Evolutionary conservation across 257 asterid genomes (phyloP), one percentile per base, ranked within the genome.

Genomic region (Jacaranda mimosifolia): DNA sequence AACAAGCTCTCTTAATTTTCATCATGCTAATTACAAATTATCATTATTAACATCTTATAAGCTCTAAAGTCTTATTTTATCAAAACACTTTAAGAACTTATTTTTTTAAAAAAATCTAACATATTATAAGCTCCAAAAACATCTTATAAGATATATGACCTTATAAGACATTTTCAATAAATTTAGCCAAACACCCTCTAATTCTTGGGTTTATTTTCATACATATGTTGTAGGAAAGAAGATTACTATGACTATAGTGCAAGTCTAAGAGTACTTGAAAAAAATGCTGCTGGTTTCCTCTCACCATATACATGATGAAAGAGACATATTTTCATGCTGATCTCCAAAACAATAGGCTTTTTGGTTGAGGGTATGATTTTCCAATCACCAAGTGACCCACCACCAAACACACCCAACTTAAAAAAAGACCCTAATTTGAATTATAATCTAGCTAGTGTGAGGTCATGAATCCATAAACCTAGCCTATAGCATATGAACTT

Each of bases 311-410:
- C 19, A 19, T 17, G 32, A 9, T 43, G 13, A 3, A 13, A 19
- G 5, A 45, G 14, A 75, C 53, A 65, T 8, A 65, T 8, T 15
- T 32, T 42, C 40, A 42, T 13, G 45, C 26, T 79, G 46, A 83
- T 76, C 80, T 15, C 84, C 84, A 55, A 67, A 19, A 79, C 71
- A 66, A 72, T 53, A 76, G 87, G 84, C 84, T 76, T 76, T 83
- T 67, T 9, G 46, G 43, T 58, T 70, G 45, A 58, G 35, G 49
- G 66, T 38, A 69, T 68, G 63, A 82, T 64, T 67, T 63, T 38
- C 78, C 68, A 67, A 35, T 36, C 64, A 52, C 14, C 40, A 40
- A 53, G 19, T 77, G 69, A 81, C 82, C 80, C 80, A 55, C 87
- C 81, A 80, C 81, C 75, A 73, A 80, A 80, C 75, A 68, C 82